These are phyloP conservation scores for Grosmannia clavigera DNA, from an alignment of 2,329 filamentous ascomycete species.

Conservation along the genomic window DNA sequence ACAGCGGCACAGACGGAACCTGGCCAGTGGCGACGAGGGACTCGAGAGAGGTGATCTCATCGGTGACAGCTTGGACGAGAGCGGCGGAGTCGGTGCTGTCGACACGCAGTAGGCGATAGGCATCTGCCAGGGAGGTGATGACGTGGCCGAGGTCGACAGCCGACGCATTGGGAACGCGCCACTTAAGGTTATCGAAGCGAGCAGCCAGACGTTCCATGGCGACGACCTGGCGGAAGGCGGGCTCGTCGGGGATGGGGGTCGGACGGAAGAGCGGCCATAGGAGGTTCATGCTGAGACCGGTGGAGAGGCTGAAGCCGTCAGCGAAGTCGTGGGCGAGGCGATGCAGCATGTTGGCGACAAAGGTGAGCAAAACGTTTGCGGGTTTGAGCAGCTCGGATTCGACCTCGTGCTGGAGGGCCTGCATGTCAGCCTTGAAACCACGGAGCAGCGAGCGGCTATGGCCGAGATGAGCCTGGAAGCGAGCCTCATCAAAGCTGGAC, in stretches of 20 bases:
- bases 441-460: conserved; percentile 34
- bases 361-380: conserved; percentile 14
- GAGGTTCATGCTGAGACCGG: conserved; percentile 66
- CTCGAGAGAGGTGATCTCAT: conserved; percentile 41
- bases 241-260: conserved; percentile 34
- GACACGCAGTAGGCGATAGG: conserved; percentile 42
- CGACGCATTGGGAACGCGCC: conserved; percentile 38
- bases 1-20: conserved; percentile 41
- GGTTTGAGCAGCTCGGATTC: background rate
- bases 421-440: background rate
- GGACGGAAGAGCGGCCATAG: conserved; percentile 68
- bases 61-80: conserved; percentile 35
- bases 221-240: conserved; percentile 31
- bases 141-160: conserved; percentile 40
- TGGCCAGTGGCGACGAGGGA: conserved; percentile 28
- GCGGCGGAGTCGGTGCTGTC: conserved; percentile 27
- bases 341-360: conserved; percentile 27
- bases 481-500: conserved; percentile 44
- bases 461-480: conserved; percentile 49
- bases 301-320: conserved; percentile 58
- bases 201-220: conserved; percentile 43
- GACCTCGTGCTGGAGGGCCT: background rate
- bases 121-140: conserved; percentile 40
- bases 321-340: conserved; percentile 47
- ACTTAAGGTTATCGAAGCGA: conserved; percentile 48